phyloP scores from a whole-genome alignment of 257 asterid genomes.

The Galeopsis tetrahit region DNA sequence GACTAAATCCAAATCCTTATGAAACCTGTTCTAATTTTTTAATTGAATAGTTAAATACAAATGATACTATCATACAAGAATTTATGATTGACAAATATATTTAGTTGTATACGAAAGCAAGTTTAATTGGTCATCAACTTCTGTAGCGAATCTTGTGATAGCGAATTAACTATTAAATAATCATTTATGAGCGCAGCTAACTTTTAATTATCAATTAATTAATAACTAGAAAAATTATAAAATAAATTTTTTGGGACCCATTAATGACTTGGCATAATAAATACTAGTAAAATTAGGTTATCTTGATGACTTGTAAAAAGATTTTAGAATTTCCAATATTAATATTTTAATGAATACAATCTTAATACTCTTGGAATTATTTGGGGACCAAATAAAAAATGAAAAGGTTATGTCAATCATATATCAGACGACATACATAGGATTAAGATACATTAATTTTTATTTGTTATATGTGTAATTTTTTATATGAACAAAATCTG shows the following conservation, averaged over 20 bases:
- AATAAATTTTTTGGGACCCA: not conserved
- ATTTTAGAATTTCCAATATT: not conserved
- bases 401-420: slow-evolving; percentile 5
- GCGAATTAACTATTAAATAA: slow-evolving; percentile 15
- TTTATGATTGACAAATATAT: not conserved
- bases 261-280: not conserved
- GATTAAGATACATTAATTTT: not conserved
- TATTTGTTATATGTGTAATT: not conserved
- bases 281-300: not conserved
- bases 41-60: not conserved
- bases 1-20: too few relatives aligned
- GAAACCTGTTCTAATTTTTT: too few relatives aligned
- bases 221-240: not conserved
- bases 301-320: slow-evolving; percentile 20
- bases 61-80: not conserved
- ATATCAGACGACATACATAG: not conserved
- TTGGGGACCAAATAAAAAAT: not conserved
- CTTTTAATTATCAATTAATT: not conserved
- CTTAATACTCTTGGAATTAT: slow-evolving; percentile 1
- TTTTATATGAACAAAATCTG: slow-evolving; percentile 12
- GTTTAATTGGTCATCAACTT: slow-evolving; percentile 29
- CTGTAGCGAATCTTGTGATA: slow-evolving; percentile 31
- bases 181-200: not conserved
- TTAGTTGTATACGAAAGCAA: slow-evolving; percentile 15
- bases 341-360: slow-evolving; percentile 13